phyloP scores from a whole-genome alignment of 2,329 filamentous ascomycete genomes.

The Penicillium sp. region DNA sequence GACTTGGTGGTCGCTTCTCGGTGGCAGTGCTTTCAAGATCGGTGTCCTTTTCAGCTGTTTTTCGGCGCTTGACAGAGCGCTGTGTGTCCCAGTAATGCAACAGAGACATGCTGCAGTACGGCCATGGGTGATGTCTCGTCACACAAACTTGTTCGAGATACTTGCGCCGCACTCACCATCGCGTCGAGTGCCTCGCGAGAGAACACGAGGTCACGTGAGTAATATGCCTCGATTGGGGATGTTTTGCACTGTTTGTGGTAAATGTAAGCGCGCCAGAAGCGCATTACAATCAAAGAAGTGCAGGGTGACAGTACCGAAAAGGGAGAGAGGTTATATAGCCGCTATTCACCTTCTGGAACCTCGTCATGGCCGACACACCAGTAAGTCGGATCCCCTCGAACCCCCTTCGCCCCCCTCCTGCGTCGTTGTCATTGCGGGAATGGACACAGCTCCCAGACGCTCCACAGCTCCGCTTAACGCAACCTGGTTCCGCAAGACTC shows the following conservation, averaged over 20 bases:
- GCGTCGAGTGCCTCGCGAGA: constrained; percentile 24
- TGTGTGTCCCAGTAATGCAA: constrained; percentile 41
- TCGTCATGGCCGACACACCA: constrained; percentile 20
- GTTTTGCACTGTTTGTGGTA: constrained; percentile 29
- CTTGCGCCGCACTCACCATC: constrained; percentile 6
- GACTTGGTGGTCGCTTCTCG: constrained; percentile 17
- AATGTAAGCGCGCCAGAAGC: background rate
- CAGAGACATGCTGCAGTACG: constrained; percentile 34
- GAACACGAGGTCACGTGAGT: constrained; percentile 37
- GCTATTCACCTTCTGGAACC: background rate
- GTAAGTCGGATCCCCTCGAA: constrained; percentile 18
- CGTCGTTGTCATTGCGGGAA: constrained; percentile 4
- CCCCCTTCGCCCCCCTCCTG: background rate
- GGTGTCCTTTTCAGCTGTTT: constrained; percentile 21
- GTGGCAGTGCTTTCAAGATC: constrained; percentile 4
- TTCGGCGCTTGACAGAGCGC: constrained; percentile 37
- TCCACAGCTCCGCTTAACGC: constrained; percentile 21
- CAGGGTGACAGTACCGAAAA: background rate
- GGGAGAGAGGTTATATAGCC: background rate
- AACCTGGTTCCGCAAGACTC: constrained; percentile 11
- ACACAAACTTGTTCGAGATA: background rate
- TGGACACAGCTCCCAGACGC: constrained; percentile 9
- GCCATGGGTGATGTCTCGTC: constrained; percentile 12
- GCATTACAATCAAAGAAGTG: background rate
- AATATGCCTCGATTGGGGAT: constrained; percentile 14